A percentile compares a stretch with the other conserved stretches of the same genome.
Evolutionary conservation across 495 filamentous ascomycete genomes (phyloP).

Genomic region (Hypoxylon fragiforme): DNA sequence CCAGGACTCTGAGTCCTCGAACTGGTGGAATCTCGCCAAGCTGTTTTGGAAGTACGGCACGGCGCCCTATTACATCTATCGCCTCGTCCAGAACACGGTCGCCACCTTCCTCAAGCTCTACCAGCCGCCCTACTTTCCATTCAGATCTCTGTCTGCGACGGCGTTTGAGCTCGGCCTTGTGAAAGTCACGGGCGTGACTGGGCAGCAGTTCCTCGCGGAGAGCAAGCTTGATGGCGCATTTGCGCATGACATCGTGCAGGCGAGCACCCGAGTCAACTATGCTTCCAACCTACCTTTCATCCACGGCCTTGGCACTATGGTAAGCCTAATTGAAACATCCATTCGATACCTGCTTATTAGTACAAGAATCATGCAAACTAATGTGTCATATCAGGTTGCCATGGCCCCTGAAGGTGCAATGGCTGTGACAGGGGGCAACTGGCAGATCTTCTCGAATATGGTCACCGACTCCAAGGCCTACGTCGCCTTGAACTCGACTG

Average conservation of each 20-base stretch:
- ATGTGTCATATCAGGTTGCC: constrained; percentile 38
- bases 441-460: constrained; percentile 90
- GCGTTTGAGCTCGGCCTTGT: constrained; percentile 67
- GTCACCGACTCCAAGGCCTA: constrained; percentile 62
- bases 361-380: constrained; percentile 9
- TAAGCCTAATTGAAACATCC: constrained; percentile 51
- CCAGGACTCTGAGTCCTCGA: constrained; percentile 52
- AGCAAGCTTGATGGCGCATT: constrained; percentile 73
- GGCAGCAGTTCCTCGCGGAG: constrained; percentile 66
- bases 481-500: constrained; percentile 69
- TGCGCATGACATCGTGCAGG: constrained; percentile 84
- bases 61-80: constrained; percentile 72
- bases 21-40: constrained; percentile 81
- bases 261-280: constrained; percentile 93
- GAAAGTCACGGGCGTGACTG: constrained; percentile 67
- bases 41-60: constrained; percentile 84
- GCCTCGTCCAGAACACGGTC: constrained; percentile 71
- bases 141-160: constrained; percentile 68
- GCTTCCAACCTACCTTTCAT: constrained; percentile 83
- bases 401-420: constrained; percentile 89
- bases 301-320: constrained; percentile 90
- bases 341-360: too few relatives aligned
- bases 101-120: constrained; percentile 81
- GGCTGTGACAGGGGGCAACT: constrained; percentile 83
- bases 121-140: constrained; percentile 80